Conservation (phyloP, 2,329 filamentous ascomycete species). For the Claviceps sp. region DNA sequence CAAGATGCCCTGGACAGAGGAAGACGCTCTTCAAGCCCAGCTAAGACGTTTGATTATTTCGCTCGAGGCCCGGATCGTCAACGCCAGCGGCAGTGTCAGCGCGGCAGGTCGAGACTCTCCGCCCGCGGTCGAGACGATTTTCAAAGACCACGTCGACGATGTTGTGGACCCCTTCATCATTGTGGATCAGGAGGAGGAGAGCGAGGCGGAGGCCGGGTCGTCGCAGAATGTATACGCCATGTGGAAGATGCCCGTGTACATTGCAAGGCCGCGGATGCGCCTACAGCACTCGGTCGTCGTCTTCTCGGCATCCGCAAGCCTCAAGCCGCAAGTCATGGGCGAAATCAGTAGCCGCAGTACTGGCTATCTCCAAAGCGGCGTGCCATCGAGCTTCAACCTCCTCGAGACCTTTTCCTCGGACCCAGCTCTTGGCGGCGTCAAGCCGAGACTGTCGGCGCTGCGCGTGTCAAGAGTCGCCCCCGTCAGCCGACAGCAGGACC, state of each 20-base stretch:
- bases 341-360: constrained; percentile 23
- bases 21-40: constrained; percentile 42
- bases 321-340: constrained; percentile 34
- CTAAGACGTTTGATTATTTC: constrained; percentile 50
- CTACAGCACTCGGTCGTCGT: constrained; percentile 53
- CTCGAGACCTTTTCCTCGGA: constrained; percentile 60
- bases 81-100: constrained; percentile 43
- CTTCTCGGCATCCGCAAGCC: constrained; percentile 47
- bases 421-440: constrained; percentile 44
- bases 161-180: constrained; percentile 37
- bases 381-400: constrained; percentile 61
- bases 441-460: constrained; percentile 57
- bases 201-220: constrained; percentile 13
- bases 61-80: constrained; percentile 53
- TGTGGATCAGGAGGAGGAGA: constrained; percentile 25
- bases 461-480: constrained; percentile 64
- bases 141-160: constrained; percentile 37
- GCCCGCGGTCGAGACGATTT: constrained; percentile 45
- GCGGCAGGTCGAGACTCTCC: constrained; percentile 33
- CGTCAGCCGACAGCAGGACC: constrained; percentile 46
- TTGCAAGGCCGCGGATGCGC: constrained; percentile 47
- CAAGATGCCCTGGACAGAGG: constrained; percentile 46
- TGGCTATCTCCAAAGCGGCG: constrained; percentile 56
- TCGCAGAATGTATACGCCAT: constrained; percentile 36
- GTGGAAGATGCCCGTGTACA: constrained; percentile 48